Base-by-base conservation (phyloP, 1,284 basidiomycete genomes). In the Cystobasidium sp. region DNA sequence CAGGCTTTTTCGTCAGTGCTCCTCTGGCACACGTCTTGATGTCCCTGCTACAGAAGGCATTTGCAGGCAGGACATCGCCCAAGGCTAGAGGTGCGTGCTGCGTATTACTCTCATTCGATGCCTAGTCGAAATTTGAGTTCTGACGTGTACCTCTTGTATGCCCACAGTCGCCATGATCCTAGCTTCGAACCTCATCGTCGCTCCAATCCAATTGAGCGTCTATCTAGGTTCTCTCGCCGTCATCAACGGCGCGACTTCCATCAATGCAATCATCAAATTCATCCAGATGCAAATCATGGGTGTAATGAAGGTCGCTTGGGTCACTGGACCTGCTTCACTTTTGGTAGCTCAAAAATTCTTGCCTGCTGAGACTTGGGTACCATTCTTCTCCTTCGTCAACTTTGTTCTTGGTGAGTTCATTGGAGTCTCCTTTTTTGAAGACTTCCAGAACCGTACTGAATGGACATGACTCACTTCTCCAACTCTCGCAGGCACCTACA, bases 1-100 rank as follows among this genome's bases (percentile, higher is more conserved):
- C 67, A 79, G 93, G 93, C 77, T 89, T 91, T 84, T 86, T 90
- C 77, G 86, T 94, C 68, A 92, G 91, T n/a, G 93, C 92, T 6
- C 93, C 93, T 1, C 77, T 94, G 52, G 86, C 88, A 56, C 93
- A 94, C 80, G 83, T 87, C 81, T 87, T 94, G 75, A 86, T 91
- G 47, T 88, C 88, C 65, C 78, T 85, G 41, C 83, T 94, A 67
- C 91, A 93, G 82, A 89, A 86, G 76, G 86, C 86, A 5, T 94
- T 95, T 80, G 87, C 87, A 0, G 92, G 92, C 51, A 89, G 86
- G 82, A 90, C 88, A n/a, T 87, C 88, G 9, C 82, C 87, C 24
- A 83, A 84, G 24, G 89, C 89, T 70, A 90, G 88, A 83, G 80
- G 70, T 73, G 53, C 37, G 70, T 66, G 14, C 20, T 41, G 39